These are phyloP conservation scores for Fusarium newnesense DNA, from an alignment of 2,329 filamentous ascomycete species.

Conservation along the genomic window DNA sequence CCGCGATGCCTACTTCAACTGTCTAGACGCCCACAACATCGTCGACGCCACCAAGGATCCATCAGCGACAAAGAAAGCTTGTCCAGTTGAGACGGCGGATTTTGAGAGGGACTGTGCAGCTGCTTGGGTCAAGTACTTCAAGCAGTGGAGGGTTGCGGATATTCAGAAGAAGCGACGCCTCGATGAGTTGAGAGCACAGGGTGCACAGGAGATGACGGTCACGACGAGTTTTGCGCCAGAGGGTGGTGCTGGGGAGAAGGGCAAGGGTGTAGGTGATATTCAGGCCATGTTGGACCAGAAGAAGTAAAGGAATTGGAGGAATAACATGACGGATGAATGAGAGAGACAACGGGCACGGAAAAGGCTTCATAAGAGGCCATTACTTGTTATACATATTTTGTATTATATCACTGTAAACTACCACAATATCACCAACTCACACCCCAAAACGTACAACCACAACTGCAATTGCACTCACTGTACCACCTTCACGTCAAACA, in stretches of 20 bases:
- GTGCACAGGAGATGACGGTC: constrained; percentile 69
- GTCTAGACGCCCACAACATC: constrained; percentile 84
- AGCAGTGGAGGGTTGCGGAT: constrained; percentile 94
- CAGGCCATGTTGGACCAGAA: constrained; percentile 54
- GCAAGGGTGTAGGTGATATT: constrained; percentile 51
- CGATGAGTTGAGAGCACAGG: constrained; percentile 78
- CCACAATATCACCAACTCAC: constrained; percentile 29
- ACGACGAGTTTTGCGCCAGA: constrained; percentile 51
- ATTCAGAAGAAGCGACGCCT: constrained; percentile 84
- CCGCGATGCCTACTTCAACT: constrained; percentile 87
- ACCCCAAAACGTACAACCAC: constrained; percentile 7
- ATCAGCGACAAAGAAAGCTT: constrained; percentile 53
- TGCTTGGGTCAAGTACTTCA: constrained; percentile 99
- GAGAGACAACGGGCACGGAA: constrained; percentile 5
- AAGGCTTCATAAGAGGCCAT: constrained; percentile 11
- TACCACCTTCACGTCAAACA: constrained; percentile 4
- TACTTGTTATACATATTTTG: constrained; percentile 30
- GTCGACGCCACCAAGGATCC: constrained; percentile 69
- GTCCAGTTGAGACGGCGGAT: constrained; percentile 55
- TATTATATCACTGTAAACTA: constrained; percentile 39
- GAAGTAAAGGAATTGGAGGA: constrained; percentile 30
- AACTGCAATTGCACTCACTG: constrained; percentile 6
- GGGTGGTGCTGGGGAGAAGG: constrained; percentile 45
- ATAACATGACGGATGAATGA: not conserved
- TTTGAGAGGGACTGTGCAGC: constrained; percentile 89